Evolutionary conservation across 108 stramenopile genomes (phyloP).

Genomic region (Craspedostauros australis): DNA sequence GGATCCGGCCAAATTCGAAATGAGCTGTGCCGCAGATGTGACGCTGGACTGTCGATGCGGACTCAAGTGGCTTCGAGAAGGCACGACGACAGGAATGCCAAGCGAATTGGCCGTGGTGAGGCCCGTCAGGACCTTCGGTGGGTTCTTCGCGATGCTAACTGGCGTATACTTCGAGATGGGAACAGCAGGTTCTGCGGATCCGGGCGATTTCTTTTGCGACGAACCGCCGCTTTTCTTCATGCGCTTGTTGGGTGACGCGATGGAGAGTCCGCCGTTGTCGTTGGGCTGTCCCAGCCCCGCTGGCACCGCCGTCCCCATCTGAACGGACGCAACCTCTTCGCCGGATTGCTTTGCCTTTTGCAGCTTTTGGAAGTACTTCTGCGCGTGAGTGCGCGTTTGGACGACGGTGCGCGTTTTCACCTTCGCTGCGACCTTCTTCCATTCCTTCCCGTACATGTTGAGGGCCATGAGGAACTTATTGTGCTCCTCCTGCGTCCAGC

Average conservation of each 20-base stretch:
- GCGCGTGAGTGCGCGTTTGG: slow-evolving; percentile 97
- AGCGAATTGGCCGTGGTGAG: no score
- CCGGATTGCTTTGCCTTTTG: slow-evolving; percentile 50
- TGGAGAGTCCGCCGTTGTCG: slow-evolving; percentile 1
- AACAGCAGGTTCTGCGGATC: not conserved
- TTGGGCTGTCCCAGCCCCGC: no score
- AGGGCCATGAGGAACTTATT: slow-evolving; percentile 83
- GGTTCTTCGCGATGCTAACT: not conserved
- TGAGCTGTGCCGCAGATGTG: slow-evolving; percentile 21
- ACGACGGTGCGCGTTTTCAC: slow-evolving; percentile 96
- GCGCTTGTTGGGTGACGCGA: no score
- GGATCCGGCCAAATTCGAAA: slow-evolving; percentile 17
- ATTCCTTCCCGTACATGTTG: slow-evolving; percentile 88
- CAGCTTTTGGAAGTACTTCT: slow-evolving; percentile 99
- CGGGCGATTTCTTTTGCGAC: slow-evolving; percentile 12
- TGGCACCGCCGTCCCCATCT: slow-evolving; percentile 19
- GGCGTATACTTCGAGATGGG: not conserved
- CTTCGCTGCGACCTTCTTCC: slow-evolving; percentile 88
- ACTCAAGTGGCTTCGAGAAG: no score
- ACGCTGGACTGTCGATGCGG: no score
- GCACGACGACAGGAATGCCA: no score
- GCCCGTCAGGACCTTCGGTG: no score
- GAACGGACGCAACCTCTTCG: slow-evolving; percentile 9
- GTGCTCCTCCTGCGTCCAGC: slow-evolving; percentile 92
- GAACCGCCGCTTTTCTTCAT: slow-evolving; percentile 7